Conservation (phyloP, 2,329 filamentous ascomycete species). For the Tolypocladium inflatum region DNA sequence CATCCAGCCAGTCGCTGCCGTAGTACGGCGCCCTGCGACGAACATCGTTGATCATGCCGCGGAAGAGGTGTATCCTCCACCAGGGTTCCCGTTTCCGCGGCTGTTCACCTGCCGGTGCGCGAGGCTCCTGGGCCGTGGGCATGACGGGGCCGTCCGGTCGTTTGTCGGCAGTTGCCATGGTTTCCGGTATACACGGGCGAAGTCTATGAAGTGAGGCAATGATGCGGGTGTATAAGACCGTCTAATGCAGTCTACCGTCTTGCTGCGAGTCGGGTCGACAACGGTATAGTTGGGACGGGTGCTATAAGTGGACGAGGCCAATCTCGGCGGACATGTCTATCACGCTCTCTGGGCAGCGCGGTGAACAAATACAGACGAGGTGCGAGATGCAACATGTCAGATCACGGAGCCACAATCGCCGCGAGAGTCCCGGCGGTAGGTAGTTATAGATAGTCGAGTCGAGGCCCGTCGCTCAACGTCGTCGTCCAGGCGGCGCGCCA, state of each 20-base stretch:
- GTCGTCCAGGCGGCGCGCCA: neutral
- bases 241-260: neutral
- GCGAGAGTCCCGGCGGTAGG: neutral
- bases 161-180: neutral
- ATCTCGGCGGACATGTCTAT: neutral
- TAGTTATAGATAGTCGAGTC: neutral
- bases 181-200: neutral
- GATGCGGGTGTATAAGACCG: too few species aligned
- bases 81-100: constrained; percentile 29
- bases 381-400: neutral
- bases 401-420: neutral
- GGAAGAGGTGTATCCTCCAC: constrained; percentile 69
- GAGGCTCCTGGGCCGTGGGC: neutral
- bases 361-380: neutral
- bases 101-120: neutral
- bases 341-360: neutral
- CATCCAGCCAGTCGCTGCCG: constrained; percentile 73
- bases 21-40: constrained; percentile 69
- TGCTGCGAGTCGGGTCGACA: neutral
- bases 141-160: neutral
- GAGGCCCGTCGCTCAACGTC: neutral
- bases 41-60: constrained; percentile 72
- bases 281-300: neutral
- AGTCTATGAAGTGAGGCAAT: too few species aligned
- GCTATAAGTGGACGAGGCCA: neutral